phyloP scores from a whole-genome alignment of 495 filamentous ascomycete species.

The Aspergillus sclerotioniger region DNA sequence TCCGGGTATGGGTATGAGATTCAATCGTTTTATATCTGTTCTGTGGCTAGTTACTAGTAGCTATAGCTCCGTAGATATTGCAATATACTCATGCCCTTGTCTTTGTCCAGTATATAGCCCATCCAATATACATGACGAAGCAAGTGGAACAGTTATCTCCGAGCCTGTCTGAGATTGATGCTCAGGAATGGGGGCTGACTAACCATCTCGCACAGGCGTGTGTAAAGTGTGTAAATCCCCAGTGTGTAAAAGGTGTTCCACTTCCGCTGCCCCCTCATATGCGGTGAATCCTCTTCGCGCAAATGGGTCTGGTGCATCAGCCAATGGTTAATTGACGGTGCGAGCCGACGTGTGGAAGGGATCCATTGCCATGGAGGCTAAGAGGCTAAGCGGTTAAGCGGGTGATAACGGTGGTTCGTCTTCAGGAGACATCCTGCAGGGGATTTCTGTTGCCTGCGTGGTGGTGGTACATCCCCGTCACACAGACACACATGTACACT shows the following conservation, averaged over 20 bases:
- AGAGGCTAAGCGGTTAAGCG: neutral
- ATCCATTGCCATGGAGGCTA: slow-evolving; percentile 2
- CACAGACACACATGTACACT: neutral
- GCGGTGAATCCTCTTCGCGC: neutral
- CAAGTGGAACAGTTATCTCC: slow-evolving; percentile 5
- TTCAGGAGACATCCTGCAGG: neutral
- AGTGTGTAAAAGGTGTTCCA: too few species aligned
- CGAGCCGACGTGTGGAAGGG: slow-evolving; percentile 18
- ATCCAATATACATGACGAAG: neutral
- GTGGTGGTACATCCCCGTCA: neutral
- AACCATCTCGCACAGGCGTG: too few species aligned
- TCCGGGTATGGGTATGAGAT: too few species aligned
- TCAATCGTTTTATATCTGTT: too few species aligned
- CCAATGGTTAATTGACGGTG: slow-evolving; percentile 17
- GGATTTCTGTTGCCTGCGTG: neutral
- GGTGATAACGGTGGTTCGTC: slow-evolving; percentile 7
- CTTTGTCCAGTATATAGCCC: neutral
- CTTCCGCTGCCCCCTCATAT: neutral
- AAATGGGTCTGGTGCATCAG: slow-evolving; percentile 4
- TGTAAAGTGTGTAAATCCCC: too few species aligned
- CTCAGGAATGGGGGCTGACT: neutral
- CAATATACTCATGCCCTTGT: too few species aligned
- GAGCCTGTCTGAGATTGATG: slow-evolving; percentile 6
- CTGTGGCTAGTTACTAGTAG: too few species aligned
- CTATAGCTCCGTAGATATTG: too few species aligned